Conservation (phyloP, 2,329 filamentous ascomycete genomes). For the Aspergillus hiratsukae region DNA sequence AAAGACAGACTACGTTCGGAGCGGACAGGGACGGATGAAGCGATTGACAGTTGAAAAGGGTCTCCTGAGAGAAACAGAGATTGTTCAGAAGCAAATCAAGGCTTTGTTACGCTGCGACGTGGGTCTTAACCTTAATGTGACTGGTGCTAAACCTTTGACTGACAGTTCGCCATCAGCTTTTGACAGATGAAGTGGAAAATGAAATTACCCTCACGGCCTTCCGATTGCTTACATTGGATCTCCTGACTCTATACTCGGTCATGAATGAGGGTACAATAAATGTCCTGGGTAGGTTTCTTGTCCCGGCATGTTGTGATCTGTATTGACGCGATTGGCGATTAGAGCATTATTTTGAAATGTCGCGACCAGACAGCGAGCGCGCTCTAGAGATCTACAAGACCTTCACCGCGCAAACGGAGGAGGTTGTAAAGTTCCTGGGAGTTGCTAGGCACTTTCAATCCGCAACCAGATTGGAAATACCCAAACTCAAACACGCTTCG, state of each 20-base stretch:
- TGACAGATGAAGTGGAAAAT: conserved; percentile 86
- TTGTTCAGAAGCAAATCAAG: conserved; percentile 80
- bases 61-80: conserved; percentile 83
- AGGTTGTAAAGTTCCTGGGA: conserved; percentile 83
- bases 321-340: conserved; percentile 4
- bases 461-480: conserved; percentile 87
- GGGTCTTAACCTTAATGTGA: conserved; percentile 34
- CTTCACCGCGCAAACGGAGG: conserved; percentile 88
- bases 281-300: conserved; percentile 66
- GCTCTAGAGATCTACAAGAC: conserved; percentile 87
- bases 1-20: conserved; percentile 83
- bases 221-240: conserved; percentile 80
- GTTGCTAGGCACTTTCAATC: conserved; percentile 86
- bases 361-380: conserved; percentile 84
- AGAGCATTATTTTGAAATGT: conserved; percentile 99
- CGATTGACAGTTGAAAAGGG: conserved; percentile 87
- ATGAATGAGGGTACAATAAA: conserved; percentile 98
- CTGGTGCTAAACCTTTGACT: conserved; percentile 3
- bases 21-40: conserved; percentile 77
- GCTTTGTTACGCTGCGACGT: conserved; percentile 87
- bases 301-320: not conserved
- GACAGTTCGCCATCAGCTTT: conserved; percentile 54
- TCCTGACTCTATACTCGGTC: conserved; percentile 85
- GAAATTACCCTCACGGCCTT: conserved; percentile 96
- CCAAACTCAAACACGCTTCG: conserved; percentile 94